Evolutionary conservation across 179 eudicot species (phyloP).

Genomic region (Camellia oleifera): DNA sequence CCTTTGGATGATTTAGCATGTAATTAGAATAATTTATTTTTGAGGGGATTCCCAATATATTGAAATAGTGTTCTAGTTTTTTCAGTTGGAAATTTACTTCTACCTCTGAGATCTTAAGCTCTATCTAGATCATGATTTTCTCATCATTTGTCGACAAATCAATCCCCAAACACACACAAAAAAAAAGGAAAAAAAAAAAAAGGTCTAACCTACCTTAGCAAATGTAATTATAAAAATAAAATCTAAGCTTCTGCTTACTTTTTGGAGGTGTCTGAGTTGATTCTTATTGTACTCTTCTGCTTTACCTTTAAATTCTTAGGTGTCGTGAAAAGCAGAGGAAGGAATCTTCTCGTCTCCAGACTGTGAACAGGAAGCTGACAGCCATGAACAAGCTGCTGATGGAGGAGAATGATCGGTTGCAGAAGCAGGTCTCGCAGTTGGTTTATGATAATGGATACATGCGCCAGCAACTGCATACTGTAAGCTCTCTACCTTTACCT

Average conservation of each 20-base stretch:
- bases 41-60: neutral
- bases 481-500: constrained; percentile 13
- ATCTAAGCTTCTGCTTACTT: too few species aligned
- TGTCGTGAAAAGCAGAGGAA: constrained; percentile 59
- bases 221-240: too few species aligned
- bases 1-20: neutral
- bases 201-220: too few species aligned
- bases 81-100: neutral
- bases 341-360: constrained; percentile 48
- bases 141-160: too few species aligned
- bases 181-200: too few species aligned
- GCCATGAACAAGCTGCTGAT: constrained; percentile 57
- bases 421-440: constrained; percentile 52
- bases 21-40: neutral
- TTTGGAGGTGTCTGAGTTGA: neutral
- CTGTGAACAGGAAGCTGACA: constrained; percentile 46
- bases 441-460: constrained; percentile 52
- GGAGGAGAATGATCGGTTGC: constrained; percentile 60
- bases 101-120: neutral
- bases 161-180: too few species aligned
- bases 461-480: constrained; percentile 44
- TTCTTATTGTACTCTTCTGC: neutral
- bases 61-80: too few species aligned
- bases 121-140: too few species aligned
- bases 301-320: constrained; percentile 17